phyloP scores from a whole-genome alignment of 2,329 filamentous ascomycete species.

The Colletotrichum cordylinicola region DNA sequence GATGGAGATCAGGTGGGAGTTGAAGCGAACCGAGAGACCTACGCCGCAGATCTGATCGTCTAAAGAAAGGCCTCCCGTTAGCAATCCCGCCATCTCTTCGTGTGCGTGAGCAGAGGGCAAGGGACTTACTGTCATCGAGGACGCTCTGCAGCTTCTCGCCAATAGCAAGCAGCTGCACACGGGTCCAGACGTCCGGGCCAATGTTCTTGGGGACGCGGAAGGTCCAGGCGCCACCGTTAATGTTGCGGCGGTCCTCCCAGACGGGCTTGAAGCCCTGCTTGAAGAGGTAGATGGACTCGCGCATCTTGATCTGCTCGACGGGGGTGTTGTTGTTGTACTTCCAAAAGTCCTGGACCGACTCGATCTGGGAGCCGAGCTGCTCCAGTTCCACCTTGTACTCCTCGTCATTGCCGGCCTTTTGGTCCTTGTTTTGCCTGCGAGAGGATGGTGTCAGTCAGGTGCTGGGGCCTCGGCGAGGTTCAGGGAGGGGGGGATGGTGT shows the following conservation, averaged over 20 bases:
- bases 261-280: slow-evolving; percentile 78
- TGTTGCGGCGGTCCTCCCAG: slow-evolving; percentile 88
- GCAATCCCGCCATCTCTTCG: background rate
- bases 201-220: slow-evolving; percentile 84
- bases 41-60: slow-evolving; percentile 90
- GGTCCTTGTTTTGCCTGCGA: slow-evolving; percentile 49
- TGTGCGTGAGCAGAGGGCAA: background rate
- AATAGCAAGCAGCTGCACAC: slow-evolving; percentile 81
- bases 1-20: slow-evolving; percentile 84
- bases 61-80: slow-evolving; percentile 35
- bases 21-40: slow-evolving; percentile 86
- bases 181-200: slow-evolving; percentile 79
- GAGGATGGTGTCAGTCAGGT: background rate
- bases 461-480: background rate
- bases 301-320: slow-evolving; percentile 76
- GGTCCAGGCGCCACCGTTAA: slow-evolving; percentile 87
- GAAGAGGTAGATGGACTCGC: slow-evolving; percentile 81
- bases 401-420: slow-evolving; percentile 39
- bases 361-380: slow-evolving; percentile 69
- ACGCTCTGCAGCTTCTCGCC: slow-evolving; percentile 80
- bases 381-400: slow-evolving; percentile 63
- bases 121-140: slow-evolving; percentile 68
- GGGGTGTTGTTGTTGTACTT: slow-evolving; percentile 83
- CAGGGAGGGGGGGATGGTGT: background rate
- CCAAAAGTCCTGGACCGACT: slow-evolving; percentile 86